Conservation (phyloP, 306 rosid genomes). For the barrel medic (Medicago truncatula) region DNA sequence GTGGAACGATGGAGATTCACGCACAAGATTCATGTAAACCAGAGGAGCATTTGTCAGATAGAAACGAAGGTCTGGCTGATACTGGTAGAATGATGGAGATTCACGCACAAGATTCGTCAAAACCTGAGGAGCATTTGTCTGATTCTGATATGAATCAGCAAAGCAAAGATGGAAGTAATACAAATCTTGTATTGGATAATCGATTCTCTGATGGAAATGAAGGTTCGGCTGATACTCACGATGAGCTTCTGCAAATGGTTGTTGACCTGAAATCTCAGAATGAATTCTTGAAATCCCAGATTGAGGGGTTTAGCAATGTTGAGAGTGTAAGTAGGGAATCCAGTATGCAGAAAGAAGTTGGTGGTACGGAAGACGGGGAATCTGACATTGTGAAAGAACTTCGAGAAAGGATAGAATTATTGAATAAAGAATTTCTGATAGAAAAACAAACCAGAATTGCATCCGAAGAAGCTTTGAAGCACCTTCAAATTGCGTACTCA, state of each 20-base stretch:
- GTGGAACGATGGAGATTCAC: too few species aligned
- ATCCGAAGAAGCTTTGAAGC: conserved; percentile 90
- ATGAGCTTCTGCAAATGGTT: conserved; percentile 70
- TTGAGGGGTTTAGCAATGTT: conserved; percentile 57
- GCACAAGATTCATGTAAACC: too few species aligned
- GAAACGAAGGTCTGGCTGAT: too few species aligned
- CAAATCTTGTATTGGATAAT: conserved; percentile 48
- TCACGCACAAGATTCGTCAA: conserved; percentile 47
- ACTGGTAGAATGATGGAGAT: conserved; percentile 42
- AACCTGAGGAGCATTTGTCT: conserved; percentile 44
- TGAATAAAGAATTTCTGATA: conserved; percentile 67
- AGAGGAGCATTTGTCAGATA: too few species aligned
- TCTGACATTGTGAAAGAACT: conserved; percentile 59
- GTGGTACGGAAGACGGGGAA: conserved; percentile 45
- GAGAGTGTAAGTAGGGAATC: conserved; percentile 42
- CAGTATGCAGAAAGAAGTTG: conserved; percentile 43
- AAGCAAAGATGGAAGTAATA: conserved; percentile 45
- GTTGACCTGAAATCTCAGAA: conserved; percentile 77
- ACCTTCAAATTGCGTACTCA: conserved; percentile 65
- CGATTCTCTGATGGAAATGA: conserved; percentile 48
- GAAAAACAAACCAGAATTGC: conserved; percentile 88
- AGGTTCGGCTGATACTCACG: conserved; percentile 52
- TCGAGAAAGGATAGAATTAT: conserved; percentile 58
- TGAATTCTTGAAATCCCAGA: conserved; percentile 82
- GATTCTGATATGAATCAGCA: conserved; percentile 42